Base-by-base conservation (phyloP, 441 rosid species). In the Cnidoscolus chayamansa region DNA sequence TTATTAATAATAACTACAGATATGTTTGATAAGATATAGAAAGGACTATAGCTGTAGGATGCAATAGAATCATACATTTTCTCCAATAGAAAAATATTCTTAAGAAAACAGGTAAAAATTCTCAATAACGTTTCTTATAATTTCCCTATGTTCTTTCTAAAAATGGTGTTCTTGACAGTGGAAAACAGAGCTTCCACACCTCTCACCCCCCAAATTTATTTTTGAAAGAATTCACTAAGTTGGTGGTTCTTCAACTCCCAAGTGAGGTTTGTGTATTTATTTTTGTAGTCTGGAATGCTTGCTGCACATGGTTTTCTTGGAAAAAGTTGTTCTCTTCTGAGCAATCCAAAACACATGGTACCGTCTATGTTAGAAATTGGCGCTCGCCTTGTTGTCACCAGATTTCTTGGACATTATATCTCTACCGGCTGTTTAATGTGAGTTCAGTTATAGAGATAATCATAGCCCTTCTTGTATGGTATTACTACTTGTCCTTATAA, bases 301-400 rank as follows among this genome's bases (percentile, higher is more conserved):
- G 85, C 86, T 35, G 93, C 92, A 59, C 68, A 81, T 68, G 50
- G 81, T 72, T 72, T 89, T 76, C 80, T 89, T 32, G 84, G 90
- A 72, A 85, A 81, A 67, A 72, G 67, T 35, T 71, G 71, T 65
- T 53, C 61, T 47, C 61, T 85, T 74, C 77, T 85, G 68, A 75
- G 77, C 58, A 84, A 89, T 61, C 91, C 88, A 13, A 80, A 64
- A 73, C 91, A 82, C 54, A 91, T 91, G 94, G 88, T 80, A 51
- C 91, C 86, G 40, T 87, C 96, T 49, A 19, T 85, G 30, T 49
- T 72, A 53, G 95, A 92, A 84, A 75, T 82, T 15, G 90, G 86
- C 12, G 97, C 94, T 3, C 87, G 94, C 17, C 72, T 86, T 68
- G 85, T 87, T 50, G 90, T 90, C 63, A 84, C 92, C 65, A 82